Conservation (phyloP, 1,284 basidiomycete genomes). For the Trichosporon inkin region DNA sequence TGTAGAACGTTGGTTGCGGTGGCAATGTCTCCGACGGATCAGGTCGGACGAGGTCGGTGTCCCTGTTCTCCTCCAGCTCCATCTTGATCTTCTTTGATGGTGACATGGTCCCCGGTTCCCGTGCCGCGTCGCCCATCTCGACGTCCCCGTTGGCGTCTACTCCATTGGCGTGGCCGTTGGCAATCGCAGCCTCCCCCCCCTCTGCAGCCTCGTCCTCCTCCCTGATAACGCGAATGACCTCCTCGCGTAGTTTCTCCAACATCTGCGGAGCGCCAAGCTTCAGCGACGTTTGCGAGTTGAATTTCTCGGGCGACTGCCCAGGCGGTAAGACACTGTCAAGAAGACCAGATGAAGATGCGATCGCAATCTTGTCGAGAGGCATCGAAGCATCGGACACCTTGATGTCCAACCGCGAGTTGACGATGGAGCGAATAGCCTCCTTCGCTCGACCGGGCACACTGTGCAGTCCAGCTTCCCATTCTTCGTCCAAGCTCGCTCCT, state of each 20-base stretch:
- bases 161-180: conserved; percentile 60
- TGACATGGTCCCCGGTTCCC: conserved; percentile 12
- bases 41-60: conserved; percentile 36
- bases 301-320: conserved; percentile 60
- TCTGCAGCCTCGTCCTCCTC: conserved; percentile 41
- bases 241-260: conserved; percentile 69
- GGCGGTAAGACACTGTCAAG: conserved; percentile 65
- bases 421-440: conserved; percentile 79
- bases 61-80: conserved; percentile 29
- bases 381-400: conserved; percentile 62
- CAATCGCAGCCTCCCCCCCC: conserved; percentile 18
- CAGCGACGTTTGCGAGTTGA: conserved; percentile 68
- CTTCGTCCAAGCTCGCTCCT: conserved; percentile 72
- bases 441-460: conserved; percentile 58
- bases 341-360: conserved; percentile 64
- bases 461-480: conserved; percentile 72
- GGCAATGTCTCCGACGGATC: conserved; percentile 39
- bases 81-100: conserved; percentile 32
- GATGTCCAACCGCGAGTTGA: conserved; percentile 88
- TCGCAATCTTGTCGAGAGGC: conserved; percentile 60
- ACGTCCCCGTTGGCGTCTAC: conserved; percentile 51
- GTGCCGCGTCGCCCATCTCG: conserved; percentile 32
- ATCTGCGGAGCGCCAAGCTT: conserved; percentile 79
- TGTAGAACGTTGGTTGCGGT: conserved; percentile 57
- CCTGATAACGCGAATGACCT: conserved; percentile 63